Conservation (phyloP, 306 rosid species). For the Corylus americana region DNA sequence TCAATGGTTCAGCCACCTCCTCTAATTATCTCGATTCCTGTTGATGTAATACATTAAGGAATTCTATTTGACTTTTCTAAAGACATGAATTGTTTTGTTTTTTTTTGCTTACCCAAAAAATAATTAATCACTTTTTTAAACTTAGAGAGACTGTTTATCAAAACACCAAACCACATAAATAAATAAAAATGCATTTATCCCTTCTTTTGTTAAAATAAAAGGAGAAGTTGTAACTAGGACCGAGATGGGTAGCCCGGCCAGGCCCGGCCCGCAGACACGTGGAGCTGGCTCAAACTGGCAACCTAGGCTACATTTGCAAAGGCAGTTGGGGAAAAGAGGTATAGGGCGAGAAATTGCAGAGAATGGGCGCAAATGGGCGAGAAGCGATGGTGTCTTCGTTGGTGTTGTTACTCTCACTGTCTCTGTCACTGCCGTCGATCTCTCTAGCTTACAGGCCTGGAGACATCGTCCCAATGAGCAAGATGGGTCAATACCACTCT, state of each 20-base stretch:
- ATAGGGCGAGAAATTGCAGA: constrained; percentile 18
- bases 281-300: not conserved
- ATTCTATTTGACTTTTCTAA: too few relatives aligned
- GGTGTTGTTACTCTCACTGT: constrained; percentile 23
- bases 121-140: too few relatives aligned
- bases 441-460: constrained; percentile 73
- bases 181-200: too few relatives aligned
- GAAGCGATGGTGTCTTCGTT: constrained; percentile 25
- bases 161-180: too few relatives aligned
- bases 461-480: constrained; percentile 90
- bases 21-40: too few relatives aligned
- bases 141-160: too few relatives aligned
- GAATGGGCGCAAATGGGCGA: constrained; percentile 36
- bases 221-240: not conserved
- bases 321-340: not conserved
- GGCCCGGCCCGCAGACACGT: not conserved
- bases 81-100: too few relatives aligned
- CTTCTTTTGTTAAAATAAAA: too few relatives aligned
- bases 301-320: not conserved
- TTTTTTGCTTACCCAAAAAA: too few relatives aligned
- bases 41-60: too few relatives aligned
- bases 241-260: too few relatives aligned
- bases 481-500: constrained; percentile 97
- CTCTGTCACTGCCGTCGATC: constrained; percentile 30
- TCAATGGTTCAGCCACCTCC: too few relatives aligned